Percentiles rank a stretch among this genome's conserved stretches.
phyloP scores from a whole-genome alignment of 1,284 basidiomycete species.

The Sphagnurus paluster region DNA sequence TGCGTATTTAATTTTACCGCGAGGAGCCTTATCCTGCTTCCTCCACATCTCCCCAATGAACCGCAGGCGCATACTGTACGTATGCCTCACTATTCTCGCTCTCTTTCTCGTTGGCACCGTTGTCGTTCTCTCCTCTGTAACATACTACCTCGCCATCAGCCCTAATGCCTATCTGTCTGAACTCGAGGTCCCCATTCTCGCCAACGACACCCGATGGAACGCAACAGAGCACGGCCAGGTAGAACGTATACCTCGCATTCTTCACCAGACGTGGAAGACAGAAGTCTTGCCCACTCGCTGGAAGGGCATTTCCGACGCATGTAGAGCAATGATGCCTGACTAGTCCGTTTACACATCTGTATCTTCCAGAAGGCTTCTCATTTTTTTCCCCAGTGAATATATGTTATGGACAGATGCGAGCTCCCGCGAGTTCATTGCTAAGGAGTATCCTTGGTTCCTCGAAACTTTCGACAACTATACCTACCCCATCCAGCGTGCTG shows the following conservation, averaged over 20 bases:
- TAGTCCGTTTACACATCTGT: slow-evolving; percentile 65
- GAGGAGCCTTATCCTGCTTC: slow-evolving; percentile 18
- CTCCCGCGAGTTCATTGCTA: slow-evolving; percentile 87
- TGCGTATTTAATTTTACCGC: slow-evolving; percentile 18
- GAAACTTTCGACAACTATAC: slow-evolving; percentile 91
- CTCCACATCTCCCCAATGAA: slow-evolving; percentile 44
- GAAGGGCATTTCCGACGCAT: slow-evolving; percentile 77
- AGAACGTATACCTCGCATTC: slow-evolving; percentile 86
- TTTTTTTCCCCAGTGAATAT: slow-evolving; percentile 69
- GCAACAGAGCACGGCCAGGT: slow-evolving; percentile 56
- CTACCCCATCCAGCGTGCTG: slow-evolving; percentile 95
- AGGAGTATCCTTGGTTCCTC: slow-evolving; percentile 91
- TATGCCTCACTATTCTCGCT: slow-evolving; percentile 76
- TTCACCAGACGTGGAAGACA: slow-evolving; percentile 99
- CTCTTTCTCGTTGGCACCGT: slow-evolving; percentile 90
- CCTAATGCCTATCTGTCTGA: slow-evolving; percentile 78
- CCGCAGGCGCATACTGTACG: slow-evolving; percentile 63
- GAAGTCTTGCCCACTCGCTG: slow-evolving; percentile 84
- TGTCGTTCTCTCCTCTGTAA: slow-evolving; percentile 87
- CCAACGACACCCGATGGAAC: slow-evolving; percentile 56
- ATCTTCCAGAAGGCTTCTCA: slow-evolving; percentile 12
- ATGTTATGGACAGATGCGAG: slow-evolving; percentile 96
- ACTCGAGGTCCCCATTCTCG: slow-evolving; percentile 66
- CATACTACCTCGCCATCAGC: slow-evolving; percentile 88
- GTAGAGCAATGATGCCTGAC: slow-evolving; percentile 89